Conservation (phyloP, 805 yeast species). For the Ogataea thermomethanolica region DNA sequence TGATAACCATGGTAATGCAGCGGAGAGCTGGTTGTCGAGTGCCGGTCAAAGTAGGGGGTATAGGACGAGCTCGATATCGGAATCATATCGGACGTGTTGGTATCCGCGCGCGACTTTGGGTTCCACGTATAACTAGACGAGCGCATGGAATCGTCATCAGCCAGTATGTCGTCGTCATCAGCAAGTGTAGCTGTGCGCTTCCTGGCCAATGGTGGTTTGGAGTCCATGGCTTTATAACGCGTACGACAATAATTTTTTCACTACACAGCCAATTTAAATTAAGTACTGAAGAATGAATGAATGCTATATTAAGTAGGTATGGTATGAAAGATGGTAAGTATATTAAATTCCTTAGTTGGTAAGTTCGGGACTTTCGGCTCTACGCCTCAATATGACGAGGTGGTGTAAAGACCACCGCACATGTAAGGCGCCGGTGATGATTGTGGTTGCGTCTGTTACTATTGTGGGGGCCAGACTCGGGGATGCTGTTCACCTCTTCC, state of each 20-base stretch:
- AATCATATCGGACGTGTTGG: slow-evolving; percentile 18
- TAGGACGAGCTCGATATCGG: slow-evolving; percentile 17
- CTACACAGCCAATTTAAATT: slow-evolving; percentile 3
- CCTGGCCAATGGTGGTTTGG: slow-evolving; percentile 6
- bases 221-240: slow-evolving; percentile 8
- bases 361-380: too few species aligned
- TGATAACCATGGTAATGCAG: slow-evolving; percentile 18
- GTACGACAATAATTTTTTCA: slow-evolving; percentile 6
- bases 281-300: background rate
- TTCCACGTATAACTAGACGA: slow-evolving; percentile 16
- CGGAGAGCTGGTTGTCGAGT: slow-evolving; percentile 35
- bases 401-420: slow-evolving; percentile 33
- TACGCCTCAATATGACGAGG: too few species aligned
- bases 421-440: slow-evolving; percentile 44
- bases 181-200: slow-evolving; percentile 9
- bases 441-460: slow-evolving; percentile 8
- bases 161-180: slow-evolving; percentile 5
- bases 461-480: background rate
- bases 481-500: background rate
- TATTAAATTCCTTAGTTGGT: too few species aligned
- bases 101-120: slow-evolving; percentile 6
- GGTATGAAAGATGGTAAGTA: too few species aligned
- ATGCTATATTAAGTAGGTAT: too few species aligned
- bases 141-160: slow-evolving; percentile 1
- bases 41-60: slow-evolving; percentile 5